phyloP scores from a whole-genome alignment of 2,329 filamentous ascomycete species.

The Fusarium chlamydosporum region DNA sequence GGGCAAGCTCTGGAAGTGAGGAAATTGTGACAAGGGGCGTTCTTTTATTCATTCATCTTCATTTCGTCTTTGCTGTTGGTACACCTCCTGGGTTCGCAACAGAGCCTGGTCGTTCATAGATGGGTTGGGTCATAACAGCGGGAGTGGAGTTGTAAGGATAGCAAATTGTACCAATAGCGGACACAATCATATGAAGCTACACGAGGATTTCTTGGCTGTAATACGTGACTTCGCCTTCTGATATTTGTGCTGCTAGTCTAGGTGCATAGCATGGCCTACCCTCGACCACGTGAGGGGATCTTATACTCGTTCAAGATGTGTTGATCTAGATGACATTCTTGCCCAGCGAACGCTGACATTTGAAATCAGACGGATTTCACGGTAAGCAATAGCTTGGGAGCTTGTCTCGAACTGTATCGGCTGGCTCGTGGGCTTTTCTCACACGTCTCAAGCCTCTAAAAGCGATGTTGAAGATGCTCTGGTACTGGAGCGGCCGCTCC shows the following conservation, averaged over 20 bases:
- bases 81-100: constrained; percentile 39
- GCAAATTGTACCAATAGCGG: constrained; percentile 54
- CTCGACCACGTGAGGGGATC: background rate
- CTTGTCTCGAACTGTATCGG: constrained; percentile 27
- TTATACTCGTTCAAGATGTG: background rate
- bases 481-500: constrained; percentile 28
- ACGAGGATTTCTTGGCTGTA: constrained; percentile 10
- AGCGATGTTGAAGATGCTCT: background rate
- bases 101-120: constrained; percentile 48
- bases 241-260: background rate
- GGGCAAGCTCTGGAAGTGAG: constrained; percentile 79
- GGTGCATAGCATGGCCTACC: background rate
- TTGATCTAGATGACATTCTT: background rate
- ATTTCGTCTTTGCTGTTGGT: constrained; percentile 47
- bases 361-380: constrained; percentile 4
- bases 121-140: constrained; percentile 48
- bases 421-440: constrained; percentile 4
- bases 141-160: constrained; percentile 55
- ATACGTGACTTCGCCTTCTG: constrained; percentile 4
- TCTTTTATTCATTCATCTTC: constrained; percentile 41
- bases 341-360: background rate
- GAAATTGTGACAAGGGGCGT: constrained; percentile 36
- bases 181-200: constrained; percentile 32
- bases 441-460: background rate
- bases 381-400: constrained; percentile 4